A percentile compares a stretch with the other conserved stretches of the same genome.
phyloP scores from a whole-genome alignment of 305 asterid species.

The Salvia sclarea region DNA sequence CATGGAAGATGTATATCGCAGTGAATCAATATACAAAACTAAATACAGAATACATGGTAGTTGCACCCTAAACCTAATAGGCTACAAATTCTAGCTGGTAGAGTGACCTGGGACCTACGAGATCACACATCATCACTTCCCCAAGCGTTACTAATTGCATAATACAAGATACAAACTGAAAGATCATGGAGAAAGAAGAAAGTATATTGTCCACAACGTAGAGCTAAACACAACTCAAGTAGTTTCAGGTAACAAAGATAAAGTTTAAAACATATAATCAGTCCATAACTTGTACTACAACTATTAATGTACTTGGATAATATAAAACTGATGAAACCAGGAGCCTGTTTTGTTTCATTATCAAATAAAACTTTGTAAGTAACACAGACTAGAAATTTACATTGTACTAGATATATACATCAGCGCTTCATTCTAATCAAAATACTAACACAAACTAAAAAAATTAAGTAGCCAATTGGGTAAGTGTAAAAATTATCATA shows the following conservation, averaged over 20 bases:
- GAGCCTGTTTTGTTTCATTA: no score
- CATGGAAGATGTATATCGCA: conserved; percentile 14
- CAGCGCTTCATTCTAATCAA: neutral
- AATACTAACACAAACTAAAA: neutral
- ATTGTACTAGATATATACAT: neutral
- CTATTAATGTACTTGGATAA: neutral
- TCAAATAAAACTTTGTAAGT: no score
- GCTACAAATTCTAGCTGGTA: neutral
- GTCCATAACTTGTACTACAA: neutral
- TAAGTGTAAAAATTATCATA: neutral
- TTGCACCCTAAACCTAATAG: neutral
- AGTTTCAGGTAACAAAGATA: no score
- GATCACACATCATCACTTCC: neutral
- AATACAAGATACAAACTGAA: neutral
- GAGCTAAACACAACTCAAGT: neutral
- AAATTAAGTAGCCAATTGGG: neutral
- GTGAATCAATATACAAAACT: neutral
- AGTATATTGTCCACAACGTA: neutral
- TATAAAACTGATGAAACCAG: no score
- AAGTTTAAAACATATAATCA: neutral
- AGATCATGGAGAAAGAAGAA: neutral
- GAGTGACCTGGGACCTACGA: neutral
- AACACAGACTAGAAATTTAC: neutral
- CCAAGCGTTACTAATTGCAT: neutral
- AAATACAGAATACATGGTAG: neutral